Evolutionary conservation across 225 moss, liverwort and hornwort species (phyloP).

Genomic region (Climacium dendroides): DNA sequence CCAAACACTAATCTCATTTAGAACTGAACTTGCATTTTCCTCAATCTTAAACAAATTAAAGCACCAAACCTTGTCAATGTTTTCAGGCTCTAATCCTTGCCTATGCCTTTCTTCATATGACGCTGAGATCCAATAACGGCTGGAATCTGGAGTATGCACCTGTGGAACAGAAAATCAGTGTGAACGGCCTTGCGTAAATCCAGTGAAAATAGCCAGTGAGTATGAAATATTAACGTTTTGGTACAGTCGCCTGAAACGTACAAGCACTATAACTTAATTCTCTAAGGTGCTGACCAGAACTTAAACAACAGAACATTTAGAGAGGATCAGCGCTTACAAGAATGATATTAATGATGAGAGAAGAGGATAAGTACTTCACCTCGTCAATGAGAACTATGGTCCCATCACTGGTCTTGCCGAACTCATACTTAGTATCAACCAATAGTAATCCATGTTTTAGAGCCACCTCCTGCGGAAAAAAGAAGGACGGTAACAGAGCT

Average conservation of each 20-base stretch:
- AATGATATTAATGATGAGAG: not conserved
- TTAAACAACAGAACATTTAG: not conserved
- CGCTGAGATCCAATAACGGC: slow-evolving; percentile 87
- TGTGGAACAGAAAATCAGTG: not conserved
- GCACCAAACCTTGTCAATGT: slow-evolving; percentile 80
- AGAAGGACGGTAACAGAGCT: not conserved
- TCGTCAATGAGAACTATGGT: slow-evolving; percentile 85
- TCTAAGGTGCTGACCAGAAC: not conserved
- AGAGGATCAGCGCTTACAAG: not conserved
- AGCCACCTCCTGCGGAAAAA: slow-evolving; percentile 27
- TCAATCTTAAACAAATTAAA: not conserved
- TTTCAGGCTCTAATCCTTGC: slow-evolving; percentile 79
- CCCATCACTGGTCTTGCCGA: slow-evolving; percentile 80
- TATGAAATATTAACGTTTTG: not conserved
- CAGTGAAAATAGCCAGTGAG: not conserved
- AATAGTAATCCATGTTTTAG: slow-evolving; percentile 74
- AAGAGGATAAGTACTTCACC: slow-evolving; percentile 21
- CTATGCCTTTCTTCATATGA: slow-evolving; percentile 80
- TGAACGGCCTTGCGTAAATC: not conserved
- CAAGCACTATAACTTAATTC: not conserved
- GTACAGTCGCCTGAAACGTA: not conserved
- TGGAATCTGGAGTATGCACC: slow-evolving; percentile 97
- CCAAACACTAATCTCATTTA: not conserved
- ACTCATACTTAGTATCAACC: slow-evolving; percentile 97
- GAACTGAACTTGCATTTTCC: not conserved